Base-by-base conservation (phyloP, 129 eudicot species). In the Glebionis coronaria region DNA sequence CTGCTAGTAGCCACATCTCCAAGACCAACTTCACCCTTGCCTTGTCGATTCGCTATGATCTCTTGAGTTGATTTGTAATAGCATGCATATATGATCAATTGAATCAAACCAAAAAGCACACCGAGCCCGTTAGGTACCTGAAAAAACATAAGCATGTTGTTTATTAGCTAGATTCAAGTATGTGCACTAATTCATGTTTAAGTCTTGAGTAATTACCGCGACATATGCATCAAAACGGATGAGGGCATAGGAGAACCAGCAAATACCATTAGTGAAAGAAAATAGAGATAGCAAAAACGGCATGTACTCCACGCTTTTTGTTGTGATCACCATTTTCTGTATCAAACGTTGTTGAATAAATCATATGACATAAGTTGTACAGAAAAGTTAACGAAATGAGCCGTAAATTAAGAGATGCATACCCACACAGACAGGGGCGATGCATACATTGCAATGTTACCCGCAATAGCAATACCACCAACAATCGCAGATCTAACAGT, bases 251-350 rank as follows among this genome's bases (percentile, higher is more conserved):
- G 78, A 35, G 18, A 87, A 83, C 98, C 98, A 91, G 3, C 91
- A 70, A 61, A 88, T 20, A 3, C 88, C 96, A 12, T 91, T 91
- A 6, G 81, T 82, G 65, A 91, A 91, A 21, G 87, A 79, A 69
- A 80, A 82, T 3, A 91, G 14, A 3, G 96, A 88, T 7, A 88
- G 76, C 9, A 82, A 73, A 72, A 91, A 83, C 4, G 98, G 96
- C 98, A 91, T 91, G 70, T 79, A 91, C 75, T 88, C 94, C 18
- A 91, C 88, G 45, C 98, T 91, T 73, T 79, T 91, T 28, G 96
- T 88, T 10, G 76, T 71, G 38, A 91, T 88, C 82, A 91, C 98
- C 87, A 85, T 21, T 83, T 79, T 88, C 96, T 88, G 85, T 74
- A 16, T 45, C 67, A 23, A 15, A 14, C 23, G 4, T 40, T 21